phyloP scores from a whole-genome alignment of 768 basidiomycete species.

The Exidia glandulosa region DNA sequence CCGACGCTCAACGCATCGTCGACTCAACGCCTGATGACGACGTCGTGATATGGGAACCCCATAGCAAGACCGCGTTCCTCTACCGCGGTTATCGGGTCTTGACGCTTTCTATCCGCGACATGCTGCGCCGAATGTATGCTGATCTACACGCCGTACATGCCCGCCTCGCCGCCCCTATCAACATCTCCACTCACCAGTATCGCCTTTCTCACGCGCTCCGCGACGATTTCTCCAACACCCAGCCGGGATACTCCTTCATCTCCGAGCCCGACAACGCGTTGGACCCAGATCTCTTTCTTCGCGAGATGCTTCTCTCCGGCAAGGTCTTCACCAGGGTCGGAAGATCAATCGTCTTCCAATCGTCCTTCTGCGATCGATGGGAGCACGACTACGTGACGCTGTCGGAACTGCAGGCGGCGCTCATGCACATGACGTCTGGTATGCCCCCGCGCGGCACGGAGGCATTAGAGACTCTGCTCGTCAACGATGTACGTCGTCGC shows the following conservation, averaged over 20 bases:
- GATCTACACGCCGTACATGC: too few relatives aligned
- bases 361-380: background rate
- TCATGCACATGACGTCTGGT: background rate
- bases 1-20: too few relatives aligned
- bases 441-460: background rate
- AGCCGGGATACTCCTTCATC: background rate
- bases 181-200: too few relatives aligned
- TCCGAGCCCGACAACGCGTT: background rate
- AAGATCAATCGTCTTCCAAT: background rate
- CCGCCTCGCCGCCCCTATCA: too few relatives aligned
- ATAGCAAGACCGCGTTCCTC: too few relatives aligned
- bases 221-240: background rate
- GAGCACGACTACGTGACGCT: background rate
- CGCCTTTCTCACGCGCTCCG: background rate
- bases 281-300: background rate
- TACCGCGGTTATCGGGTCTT: too few relatives aligned
- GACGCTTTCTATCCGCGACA: too few relatives aligned
- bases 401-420: background rate
- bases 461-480: background rate
- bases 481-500: background rate
- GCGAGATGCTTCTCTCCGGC: background rate
- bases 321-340: background rate
- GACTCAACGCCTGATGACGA: too few relatives aligned
- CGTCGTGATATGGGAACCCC: too few relatives aligned
- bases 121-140: too few relatives aligned